Evolutionary conservation across 2,329 filamentous ascomycete genomes (phyloP), one percentile per base, ranked within the genome.

Genomic region (Epichloe bromicola): DNA sequence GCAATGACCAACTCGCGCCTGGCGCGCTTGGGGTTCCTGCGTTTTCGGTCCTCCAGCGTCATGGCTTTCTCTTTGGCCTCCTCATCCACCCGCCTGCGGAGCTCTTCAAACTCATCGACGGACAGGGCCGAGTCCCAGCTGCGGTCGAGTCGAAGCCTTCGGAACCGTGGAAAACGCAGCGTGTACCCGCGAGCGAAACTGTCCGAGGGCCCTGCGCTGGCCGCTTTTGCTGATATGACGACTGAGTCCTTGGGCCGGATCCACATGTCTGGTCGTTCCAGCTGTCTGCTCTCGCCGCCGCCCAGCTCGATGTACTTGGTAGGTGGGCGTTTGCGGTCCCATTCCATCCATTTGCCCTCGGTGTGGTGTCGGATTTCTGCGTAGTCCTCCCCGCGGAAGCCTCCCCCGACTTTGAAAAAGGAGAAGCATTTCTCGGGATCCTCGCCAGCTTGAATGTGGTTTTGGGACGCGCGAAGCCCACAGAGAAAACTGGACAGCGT

Each of bases 341-440:
- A 98, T 34, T 86, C 79, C 12, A 77, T 75, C 93, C 93, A 98
- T 65, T 95, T 95, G 5, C 86, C 89, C 53, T 95, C 86, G 0
- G 91, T 97, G 23, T 82, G 76, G 60, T 95, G 88, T 5, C 82
- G 76, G 44, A 98, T 83, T 52, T 85, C 80, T 0, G 85, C 82
- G 63, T 95, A 97, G 61, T 98, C 93, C 49, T 86, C 80, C 1
- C 81, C 84, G 14, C 79, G 82, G 64, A 97, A 90, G 0, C 93
- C 93, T 49, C 93, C 93, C n/a, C 93, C 93, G 15, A 98, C 93
- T 66, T 93, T 96, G 75, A 90, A 95, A 70, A 98, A 96, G n/a
- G 89, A 95, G 60, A 83, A 86, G 61, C 83, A 94, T 65, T 88
- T 89, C 67, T 87, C 84, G 0, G 81, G 76, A 54, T 82, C 76